Evolutionary conservation across 2,329 filamentous ascomycete genomes (phyloP), one percentile per base, ranked within the genome.

Genomic region (Pseudogymnoascus sp.): DNA sequence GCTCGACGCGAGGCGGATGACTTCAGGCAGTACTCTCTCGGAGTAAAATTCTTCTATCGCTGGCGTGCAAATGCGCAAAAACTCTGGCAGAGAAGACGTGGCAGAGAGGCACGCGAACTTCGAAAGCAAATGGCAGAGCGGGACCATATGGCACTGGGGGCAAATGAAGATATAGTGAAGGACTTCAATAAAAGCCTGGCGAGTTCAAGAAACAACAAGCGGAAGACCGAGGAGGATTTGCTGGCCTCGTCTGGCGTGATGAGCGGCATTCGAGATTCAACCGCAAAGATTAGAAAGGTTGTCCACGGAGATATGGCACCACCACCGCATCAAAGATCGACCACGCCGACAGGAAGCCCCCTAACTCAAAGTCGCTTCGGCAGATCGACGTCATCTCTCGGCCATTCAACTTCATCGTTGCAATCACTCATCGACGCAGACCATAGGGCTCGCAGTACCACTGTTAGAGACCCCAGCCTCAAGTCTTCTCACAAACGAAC

Each of bases 81-180:
- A 5, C 31, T 67, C 17, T 67, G 68, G 65, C 44, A 71, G 39
- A 68, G 65, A 35, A 65, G 71, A 35, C 68, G 65, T 61, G 71
- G 70, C 1, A 70, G 69, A 60, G 67, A 70, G 60, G 68, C 67
- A 58, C 66, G 71, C 10, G 65, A 67, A 65, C 65, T 65, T 41
- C 65, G 70, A 33, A 66, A 63, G 42, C 67, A 69, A 39, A 66
- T 70, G 64, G 71, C 70, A 5, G 67, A 73, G 62, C 66, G 59
- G n/a, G 29, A 33, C 60, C 66, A 38, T 67, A 35, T n/a, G 7
- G 38, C 35, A 12, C 21, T 17, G 12, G 38, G 21, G 33, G 35
- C 17, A 41, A 59, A 59, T 10, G 64, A 65, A 6, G 66, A 64
- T 51, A 48, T 74, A n/a, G 67, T 73, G 5, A 65, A 71, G n/a